phyloP scores from a whole-genome alignment of 1,284 basidiomycete species.

The Peniophora sp. region DNA sequence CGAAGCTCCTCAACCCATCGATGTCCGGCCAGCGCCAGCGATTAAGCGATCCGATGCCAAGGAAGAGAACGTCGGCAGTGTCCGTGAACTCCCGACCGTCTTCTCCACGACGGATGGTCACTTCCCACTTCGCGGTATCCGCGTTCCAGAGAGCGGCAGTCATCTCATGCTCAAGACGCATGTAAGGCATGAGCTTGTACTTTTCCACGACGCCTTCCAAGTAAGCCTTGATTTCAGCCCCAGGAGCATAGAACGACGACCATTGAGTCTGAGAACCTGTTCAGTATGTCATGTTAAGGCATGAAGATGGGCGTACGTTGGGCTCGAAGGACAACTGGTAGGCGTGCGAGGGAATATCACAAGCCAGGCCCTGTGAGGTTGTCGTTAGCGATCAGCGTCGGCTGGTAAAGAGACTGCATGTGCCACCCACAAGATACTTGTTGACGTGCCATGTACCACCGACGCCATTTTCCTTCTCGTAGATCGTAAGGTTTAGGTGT shows the following conservation, averaged over 20 bases:
- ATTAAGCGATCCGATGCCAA: constrained; percentile 39
- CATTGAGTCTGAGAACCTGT: constrained; percentile 32
- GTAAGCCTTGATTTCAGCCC: constrained; percentile 45
- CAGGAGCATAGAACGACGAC: constrained; percentile 49
- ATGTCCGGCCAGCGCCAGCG: constrained; percentile 57
- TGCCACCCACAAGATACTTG: constrained; percentile 1
- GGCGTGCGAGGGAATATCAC: constrained; percentile 44
- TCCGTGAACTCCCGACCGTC: constrained; percentile 37
- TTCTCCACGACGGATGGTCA: constrained; percentile 27
- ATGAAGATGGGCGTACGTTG: constrained; percentile 24
- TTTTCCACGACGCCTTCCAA: constrained; percentile 44
- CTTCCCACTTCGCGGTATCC: constrained; percentile 39
- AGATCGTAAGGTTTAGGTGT: constrained; percentile 4
- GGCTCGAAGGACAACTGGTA: constrained; percentile 49
- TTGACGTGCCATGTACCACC: constrained; percentile 4
- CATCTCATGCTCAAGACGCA: constrained; percentile 45
- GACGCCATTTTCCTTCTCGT: constrained; percentile 6
- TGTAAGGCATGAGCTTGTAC: constrained; percentile 40
- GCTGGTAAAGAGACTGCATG: not conserved
- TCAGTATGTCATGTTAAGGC: not conserved
- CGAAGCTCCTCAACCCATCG: constrained; percentile 40
- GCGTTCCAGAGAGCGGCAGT: constrained; percentile 40
- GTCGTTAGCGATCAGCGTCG: not conserved
- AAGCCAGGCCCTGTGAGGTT: constrained; percentile 44
- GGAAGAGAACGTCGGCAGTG: constrained; percentile 44